phyloP scores from a whole-genome alignment of 2,329 filamentous ascomycete genomes.

The Fusarium illudens region DNA sequence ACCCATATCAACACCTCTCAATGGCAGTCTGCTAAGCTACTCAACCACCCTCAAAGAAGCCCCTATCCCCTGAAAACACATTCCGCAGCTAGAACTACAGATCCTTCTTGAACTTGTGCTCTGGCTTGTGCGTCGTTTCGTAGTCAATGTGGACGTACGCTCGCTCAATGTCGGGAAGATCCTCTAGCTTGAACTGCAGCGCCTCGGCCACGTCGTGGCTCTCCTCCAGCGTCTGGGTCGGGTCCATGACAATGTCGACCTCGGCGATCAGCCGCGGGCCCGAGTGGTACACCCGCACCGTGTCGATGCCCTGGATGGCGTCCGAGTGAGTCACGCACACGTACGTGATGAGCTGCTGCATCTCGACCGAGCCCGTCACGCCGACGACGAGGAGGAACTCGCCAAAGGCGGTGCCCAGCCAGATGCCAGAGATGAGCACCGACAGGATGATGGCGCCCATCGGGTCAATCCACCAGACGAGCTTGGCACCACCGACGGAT shows the following conservation, averaged over 20 bases:
- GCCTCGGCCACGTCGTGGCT: conserved; percentile 95
- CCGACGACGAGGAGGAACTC: conserved; percentile 95
- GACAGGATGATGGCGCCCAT: conserved; percentile 88
- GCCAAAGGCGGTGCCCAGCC: conserved; percentile 83
- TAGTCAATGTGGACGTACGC: conserved; percentile 98
- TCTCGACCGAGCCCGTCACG: conserved; percentile 83
- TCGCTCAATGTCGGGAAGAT: conserved; percentile 87
- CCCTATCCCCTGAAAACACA: conserved; percentile 10
- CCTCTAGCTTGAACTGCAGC: conserved; percentile 93
- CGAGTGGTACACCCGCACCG: conserved; percentile 91
- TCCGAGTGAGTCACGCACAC: conserved; percentile 88
- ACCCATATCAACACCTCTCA: neutral
- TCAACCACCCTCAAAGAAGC: conserved; percentile 13
- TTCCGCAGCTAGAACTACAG: conserved; percentile 48
- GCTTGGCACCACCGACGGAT: conserved; percentile 87
- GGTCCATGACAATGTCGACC: conserved; percentile 95
- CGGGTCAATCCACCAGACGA: conserved; percentile 95
- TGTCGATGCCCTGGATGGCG: conserved; percentile 86
- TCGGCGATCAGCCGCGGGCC: conserved; percentile 91
- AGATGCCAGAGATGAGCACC: conserved; percentile 78
- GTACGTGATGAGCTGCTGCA: conserved; percentile 94
- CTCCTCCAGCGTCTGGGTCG: conserved; percentile 72
- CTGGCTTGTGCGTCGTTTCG: conserved; percentile 93
- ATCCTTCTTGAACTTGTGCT: conserved; percentile 74
- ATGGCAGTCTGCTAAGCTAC: neutral